Conservation (phyloP, 1,284 basidiomycete genomes). For the Omphalotus olearius region DNA sequence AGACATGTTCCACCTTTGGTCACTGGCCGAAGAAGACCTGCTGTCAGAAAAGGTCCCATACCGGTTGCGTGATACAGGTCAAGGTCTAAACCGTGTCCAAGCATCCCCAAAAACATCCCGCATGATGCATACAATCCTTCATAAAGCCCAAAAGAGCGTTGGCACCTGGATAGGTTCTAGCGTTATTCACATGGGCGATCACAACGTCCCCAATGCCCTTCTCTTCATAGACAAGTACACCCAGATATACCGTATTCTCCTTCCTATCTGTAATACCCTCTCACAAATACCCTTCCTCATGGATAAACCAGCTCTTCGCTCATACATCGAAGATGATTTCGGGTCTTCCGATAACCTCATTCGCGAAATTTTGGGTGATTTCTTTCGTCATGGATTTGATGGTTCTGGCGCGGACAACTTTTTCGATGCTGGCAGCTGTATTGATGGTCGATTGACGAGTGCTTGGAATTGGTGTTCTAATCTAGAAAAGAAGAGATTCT, state of each 20-base stretch:
- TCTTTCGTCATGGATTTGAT: slow-evolving; percentile 81
- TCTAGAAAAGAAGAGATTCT: slow-evolving; percentile 79
- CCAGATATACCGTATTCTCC: slow-evolving; percentile 80
- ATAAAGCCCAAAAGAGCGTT: slow-evolving; percentile 73
- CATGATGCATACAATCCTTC: slow-evolving; percentile 79
- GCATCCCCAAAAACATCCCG: slow-evolving; percentile 77
- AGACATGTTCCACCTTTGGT: slow-evolving; percentile 87
- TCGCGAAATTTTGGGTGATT: slow-evolving; percentile 71
- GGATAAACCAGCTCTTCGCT: slow-evolving; percentile 59
- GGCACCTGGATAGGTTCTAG: slow-evolving; percentile 74
- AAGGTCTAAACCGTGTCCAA: slow-evolving; percentile 81
- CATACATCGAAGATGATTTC: slow-evolving; percentile 78
- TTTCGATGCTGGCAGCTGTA: slow-evolving; percentile 68
- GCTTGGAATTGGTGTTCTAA: slow-evolving; percentile 85
- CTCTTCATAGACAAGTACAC: slow-evolving; percentile 82
- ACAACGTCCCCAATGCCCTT: slow-evolving; percentile 83
- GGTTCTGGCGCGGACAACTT: slow-evolving; percentile 80
- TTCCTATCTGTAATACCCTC: slow-evolving; percentile 77
- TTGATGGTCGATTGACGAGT: slow-evolving; percentile 64
- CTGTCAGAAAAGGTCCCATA: slow-evolving; percentile 70
- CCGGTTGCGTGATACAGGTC: slow-evolving; percentile 77
- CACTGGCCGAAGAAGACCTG: slow-evolving; percentile 70
- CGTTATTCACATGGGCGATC: slow-evolving; percentile 64
- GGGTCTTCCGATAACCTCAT: slow-evolving; percentile 64
- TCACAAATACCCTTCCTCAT: slow-evolving; percentile 62